Base-by-base conservation (phyloP, 768 basidiomycete species). In the Lactarius akahatsu region DNA sequence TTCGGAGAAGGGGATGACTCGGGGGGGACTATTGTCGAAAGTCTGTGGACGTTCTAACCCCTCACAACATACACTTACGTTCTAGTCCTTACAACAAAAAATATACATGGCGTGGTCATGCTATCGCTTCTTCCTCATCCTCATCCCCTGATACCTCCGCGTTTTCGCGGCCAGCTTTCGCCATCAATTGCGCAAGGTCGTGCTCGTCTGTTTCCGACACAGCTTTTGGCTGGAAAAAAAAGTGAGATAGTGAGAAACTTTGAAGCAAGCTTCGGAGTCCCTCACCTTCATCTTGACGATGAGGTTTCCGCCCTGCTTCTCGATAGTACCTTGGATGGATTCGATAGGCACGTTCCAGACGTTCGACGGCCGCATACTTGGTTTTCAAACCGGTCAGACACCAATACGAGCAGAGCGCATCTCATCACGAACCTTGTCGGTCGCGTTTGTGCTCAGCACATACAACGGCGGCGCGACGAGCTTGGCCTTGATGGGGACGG, bases 151-250 rank as follows among this genome's bases (percentile, higher is more conserved):
- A 94, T 0, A 98, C 93, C 74, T 99, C 96, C 5, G 89, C 92
- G 75, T 99, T 99, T 79, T 97, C 96, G 74, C 87, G 84, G 65
- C 90, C 90, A 23, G 90, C 95, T 77, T 94, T 92, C 45, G 91
- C 93, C 96, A 99, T 98, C 72, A 97, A 90, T 70, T 94, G 91
- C 0, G 94, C 96, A 69, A 99, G 85, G 75, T 98, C 97, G 71
- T 94, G 91, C 77, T 99, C 97, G 79, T 99, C 97, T 5, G 92
- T 92, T 77, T 98, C 97, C 30, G 93, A 95, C 43, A 99, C 91
- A 2, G 96, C 94, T 82, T 98, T 98, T 67, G 97, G 97, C 94
- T 97, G 71, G 34, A 36, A 68, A 28, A 32, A 20, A 36, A 11
- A 41, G 13, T 40, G 45, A 18, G 23, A 2, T 11, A 23, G 28